Percentiles rank a stretch among this genome's conserved stretches.
phyloP scores from a whole-genome alignment of 495 filamentous ascomycete species.

The Aspergillus olivimuriae region DNA sequence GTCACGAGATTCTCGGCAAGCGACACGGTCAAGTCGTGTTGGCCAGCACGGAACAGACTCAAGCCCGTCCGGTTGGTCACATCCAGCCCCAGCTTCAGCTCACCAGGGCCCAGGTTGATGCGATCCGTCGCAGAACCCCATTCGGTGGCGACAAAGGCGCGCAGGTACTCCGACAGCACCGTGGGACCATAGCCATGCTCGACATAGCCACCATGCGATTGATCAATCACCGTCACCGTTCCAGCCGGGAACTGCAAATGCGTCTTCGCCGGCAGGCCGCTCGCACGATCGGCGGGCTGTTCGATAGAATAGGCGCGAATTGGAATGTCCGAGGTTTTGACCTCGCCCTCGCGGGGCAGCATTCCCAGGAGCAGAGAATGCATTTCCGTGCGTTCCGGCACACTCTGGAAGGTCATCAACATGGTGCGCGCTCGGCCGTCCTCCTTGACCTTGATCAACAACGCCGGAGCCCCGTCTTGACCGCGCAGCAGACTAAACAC shows the following conservation, averaged over 20 bases:
- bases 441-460: constrained; percentile 64
- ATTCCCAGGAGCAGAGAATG: constrained; percentile 67
- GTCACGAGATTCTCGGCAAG: constrained; percentile 56
- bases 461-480: constrained; percentile 56
- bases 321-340: constrained; percentile 54
- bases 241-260: constrained; percentile 38
- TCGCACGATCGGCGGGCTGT: constrained; percentile 34
- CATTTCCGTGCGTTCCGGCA: constrained; percentile 56
- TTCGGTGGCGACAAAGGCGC: constrained; percentile 59
- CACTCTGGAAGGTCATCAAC: constrained; percentile 66
- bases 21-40: constrained; percentile 62
- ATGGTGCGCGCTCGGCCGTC: constrained; percentile 59
- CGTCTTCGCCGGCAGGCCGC: constrained; percentile 22
- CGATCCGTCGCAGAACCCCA: constrained; percentile 67
- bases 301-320: constrained; percentile 58
- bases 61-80: constrained; percentile 52
- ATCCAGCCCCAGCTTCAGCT: constrained; percentile 58
- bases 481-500: constrained; percentile 67
- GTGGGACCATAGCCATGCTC: constrained; percentile 46
- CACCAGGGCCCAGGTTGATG: constrained; percentile 69
- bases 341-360: constrained; percentile 51
- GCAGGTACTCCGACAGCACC: constrained; percentile 62
- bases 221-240: constrained; percentile 48
- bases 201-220: constrained; percentile 30
- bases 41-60: constrained; percentile 56